Evolutionary conservation across 163 green algal genomes (phyloP), one percentile per base, ranked within the genome.

Genomic region (Chlamydomonas reinhardtii): DNA sequence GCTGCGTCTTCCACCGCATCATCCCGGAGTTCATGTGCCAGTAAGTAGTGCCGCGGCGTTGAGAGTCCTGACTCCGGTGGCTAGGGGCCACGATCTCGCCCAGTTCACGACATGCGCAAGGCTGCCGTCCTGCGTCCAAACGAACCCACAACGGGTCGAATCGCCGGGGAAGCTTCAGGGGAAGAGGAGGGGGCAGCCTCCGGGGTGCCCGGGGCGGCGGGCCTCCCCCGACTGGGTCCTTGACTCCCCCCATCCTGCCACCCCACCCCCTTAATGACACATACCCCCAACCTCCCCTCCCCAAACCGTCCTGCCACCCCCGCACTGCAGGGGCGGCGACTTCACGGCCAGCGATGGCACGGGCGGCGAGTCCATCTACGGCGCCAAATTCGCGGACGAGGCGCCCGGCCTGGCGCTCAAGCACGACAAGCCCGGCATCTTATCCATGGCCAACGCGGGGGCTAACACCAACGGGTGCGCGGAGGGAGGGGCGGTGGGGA

Each of bases 321-420:
- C 39, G 8, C 39, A 8, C 39, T 76, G 37, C 93, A 97, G 48
- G 90, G 95, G 93, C 5, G 96, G 96, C 35, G 95, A 99, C 87
- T 96, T 97, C 88, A 97, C 95, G 35, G 76, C 81, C 22, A 95
- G 93, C 9, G 94, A 99, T 79, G 97, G 98, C 69, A 99, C 97
- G 2, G 98, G 98, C 22, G 98, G 98, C 6, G 95, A 99, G 88
- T 99, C 95, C 72, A 99, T 99, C 66, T 99, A 99, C 78, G 98
- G 96, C 54, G 72, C 80, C 15, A 95, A 86, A 22, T 95, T 94
- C 83, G 83, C 82, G 0, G 97, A 98, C 86, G 94, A 98, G 91
- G 35, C 35, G 27, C 70, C 80, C 5, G 96, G 98, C 89, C 96
- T 98, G 83, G 86, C 79, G 48, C 89, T 97, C 19, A 94, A 95